phyloP scores from a whole-genome alignment of 129 eudicot genomes.

The Helianthus tuberosus region DNA sequence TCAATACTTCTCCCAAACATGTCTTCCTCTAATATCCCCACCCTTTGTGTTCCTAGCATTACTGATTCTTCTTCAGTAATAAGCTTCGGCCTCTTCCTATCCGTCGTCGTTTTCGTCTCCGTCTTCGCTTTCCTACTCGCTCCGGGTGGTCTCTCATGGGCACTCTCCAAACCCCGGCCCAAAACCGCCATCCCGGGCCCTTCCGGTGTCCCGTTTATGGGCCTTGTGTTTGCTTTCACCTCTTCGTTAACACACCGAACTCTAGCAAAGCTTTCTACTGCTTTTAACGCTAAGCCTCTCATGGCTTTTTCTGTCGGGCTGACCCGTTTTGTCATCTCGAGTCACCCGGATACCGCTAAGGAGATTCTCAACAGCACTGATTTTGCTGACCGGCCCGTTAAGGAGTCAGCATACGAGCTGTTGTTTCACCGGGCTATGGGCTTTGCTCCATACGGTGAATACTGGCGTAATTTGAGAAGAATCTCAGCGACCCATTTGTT shows the following conservation, averaged over 20 bases:
- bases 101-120: conserved; percentile 37
- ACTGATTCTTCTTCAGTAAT: conserved; percentile 20
- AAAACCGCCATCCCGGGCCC: conserved; percentile 80
- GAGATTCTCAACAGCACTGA: conserved; percentile 68
- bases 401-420: conserved; percentile 85
- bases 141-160: conserved; percentile 97
- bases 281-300: conserved; percentile 37
- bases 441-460: conserved; percentile 88
- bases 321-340: conserved; percentile 72
- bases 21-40: conserved; percentile 12
- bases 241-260: conserved; percentile 54
- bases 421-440: conserved; percentile 93
- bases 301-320: conserved; percentile 93
- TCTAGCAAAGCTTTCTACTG: conserved; percentile 39
- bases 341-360: conserved; percentile 69
- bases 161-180: conserved; percentile 49
- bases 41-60: background rate
- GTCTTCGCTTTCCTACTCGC: conserved; percentile 59
- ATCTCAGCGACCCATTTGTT: conserved; percentile 80
- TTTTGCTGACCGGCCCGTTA: conserved; percentile 87
- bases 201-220: conserved; percentile 64
- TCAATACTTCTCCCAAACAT: background rate
- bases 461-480: conserved; percentile 82
- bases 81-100: conserved; percentile 27
- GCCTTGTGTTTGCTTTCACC: conserved; percentile 56